Base-by-base conservation (phyloP, 257 asterid species). In the Ophiorrhiza pumila region DNA sequence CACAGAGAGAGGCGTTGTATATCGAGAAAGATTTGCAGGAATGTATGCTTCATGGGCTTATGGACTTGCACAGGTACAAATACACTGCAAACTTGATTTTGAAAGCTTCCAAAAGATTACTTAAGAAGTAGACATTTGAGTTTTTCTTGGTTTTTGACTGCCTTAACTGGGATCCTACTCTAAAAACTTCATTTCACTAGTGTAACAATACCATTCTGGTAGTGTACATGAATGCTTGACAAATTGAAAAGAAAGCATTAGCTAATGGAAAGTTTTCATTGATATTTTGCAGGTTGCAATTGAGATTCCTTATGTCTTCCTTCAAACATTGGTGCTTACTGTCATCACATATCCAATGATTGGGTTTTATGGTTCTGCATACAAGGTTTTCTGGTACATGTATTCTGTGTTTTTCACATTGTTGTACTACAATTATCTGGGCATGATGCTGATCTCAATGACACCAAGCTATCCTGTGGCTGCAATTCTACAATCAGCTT, bases 401-500 rank as follows among this genome's bases (percentile, higher is more conserved):
- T 49, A 49, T 18, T 49, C 55, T 1, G 17, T 49, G 55, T 18
- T 49, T 18, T 14, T 22, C 13, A 14, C 55, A 3, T 3, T 49
- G 55, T 49, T 49, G n/a, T 49, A 14, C 55, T 49, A 49, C 55
- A 49, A 2, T n/a, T 80, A 76, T 55, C 70, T 72, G 31, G 84
- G 81, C n/a, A 80, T 80, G 84, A 56, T 76, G 73, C 22, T 76
- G 11, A 34, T 76, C 13, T 64, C 84, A 32, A 72, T 80, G n/a
- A 76, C 76, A 13, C 79, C 84, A 12, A 80, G 69, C 75, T 55
- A 57, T 31, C 42, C 70, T 39, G 69, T 80, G 6, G 80, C 78
- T 31, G 65, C 80, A 29, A 34, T 47, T 41, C 17, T 80, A 18
- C 89, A 82, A 74, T 82, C 93, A 17, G 80, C 85, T 23, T 72